Conservation (phyloP, 1,139 yeast species). For the Kluyveromyces marxianus region DNA sequence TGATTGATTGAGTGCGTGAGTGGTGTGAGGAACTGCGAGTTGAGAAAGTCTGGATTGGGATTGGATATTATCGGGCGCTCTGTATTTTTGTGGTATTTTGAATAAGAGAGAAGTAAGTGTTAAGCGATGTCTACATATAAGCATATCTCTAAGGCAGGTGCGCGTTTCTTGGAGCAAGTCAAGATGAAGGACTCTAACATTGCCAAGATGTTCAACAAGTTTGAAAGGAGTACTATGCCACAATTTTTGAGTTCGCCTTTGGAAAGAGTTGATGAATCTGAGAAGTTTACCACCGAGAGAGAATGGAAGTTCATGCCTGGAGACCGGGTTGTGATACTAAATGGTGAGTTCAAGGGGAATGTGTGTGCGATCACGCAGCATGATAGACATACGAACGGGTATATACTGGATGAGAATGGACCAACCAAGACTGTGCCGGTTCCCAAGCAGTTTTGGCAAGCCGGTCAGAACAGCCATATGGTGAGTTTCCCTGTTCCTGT, state of each 20-base stretch:
- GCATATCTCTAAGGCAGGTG: constrained; percentile 27
- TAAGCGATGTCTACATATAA: constrained; percentile 14
- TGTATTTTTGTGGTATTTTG: background rate
- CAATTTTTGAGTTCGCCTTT: constrained; percentile 30
- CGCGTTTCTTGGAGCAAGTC: constrained; percentile 20
- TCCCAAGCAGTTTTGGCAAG: constrained; percentile 69
- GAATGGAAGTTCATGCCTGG: constrained; percentile 53
- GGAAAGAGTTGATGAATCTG: constrained; percentile 32
- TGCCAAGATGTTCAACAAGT: constrained; percentile 7
- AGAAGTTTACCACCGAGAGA: constrained; percentile 33
- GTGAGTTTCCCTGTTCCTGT: constrained; percentile 50
- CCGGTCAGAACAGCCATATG: constrained; percentile 65
- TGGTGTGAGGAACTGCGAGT: no score
- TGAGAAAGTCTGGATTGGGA: no score
- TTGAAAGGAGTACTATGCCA: constrained; percentile 27
- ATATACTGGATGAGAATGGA: constrained; percentile 49
- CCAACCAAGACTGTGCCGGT: constrained; percentile 45
- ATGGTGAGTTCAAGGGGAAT: constrained; percentile 66
- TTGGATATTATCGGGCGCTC: background rate
- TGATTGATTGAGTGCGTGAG: no score
- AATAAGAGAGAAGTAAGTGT: background rate
- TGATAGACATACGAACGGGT: constrained; percentile 43
- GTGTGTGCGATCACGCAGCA: constrained; percentile 51
- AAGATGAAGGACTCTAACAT: constrained; percentile 4
- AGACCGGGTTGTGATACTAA: constrained; percentile 56